A percentile compares a stretch with the other conserved stretches of the same genome.
phyloP scores from a whole-genome alignment of 306 rosid genomes.

The Potentilla sterilis region DNA sequence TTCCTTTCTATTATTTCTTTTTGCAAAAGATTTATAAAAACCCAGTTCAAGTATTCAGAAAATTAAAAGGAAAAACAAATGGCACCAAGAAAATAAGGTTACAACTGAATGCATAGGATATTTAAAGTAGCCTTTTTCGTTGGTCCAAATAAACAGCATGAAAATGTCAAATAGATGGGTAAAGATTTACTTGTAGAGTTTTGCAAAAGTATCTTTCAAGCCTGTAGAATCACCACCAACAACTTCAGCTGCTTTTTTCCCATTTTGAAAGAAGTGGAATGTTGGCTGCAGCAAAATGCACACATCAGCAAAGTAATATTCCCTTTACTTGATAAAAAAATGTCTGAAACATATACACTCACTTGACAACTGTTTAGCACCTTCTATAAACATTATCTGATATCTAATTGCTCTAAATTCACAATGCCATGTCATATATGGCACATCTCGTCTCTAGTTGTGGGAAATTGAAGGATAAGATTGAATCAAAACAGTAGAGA shows the following conservation, averaged over 20 bases:
- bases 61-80: not conserved
- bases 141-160: not conserved
- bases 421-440: not conserved
- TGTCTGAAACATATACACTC: not conserved
- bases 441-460: not conserved
- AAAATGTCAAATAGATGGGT: not conserved
- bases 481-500: not conserved
- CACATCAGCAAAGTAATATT: not conserved
- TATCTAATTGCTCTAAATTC: not conserved
- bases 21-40: not conserved
- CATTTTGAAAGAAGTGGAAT: conserved; percentile 67
- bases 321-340: not conserved
- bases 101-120: not conserved
- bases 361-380: not conserved
- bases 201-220: conserved; percentile 49
- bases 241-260: conserved; percentile 66
- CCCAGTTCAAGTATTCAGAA: not conserved
- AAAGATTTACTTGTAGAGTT: conserved; percentile 65
- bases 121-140: not conserved
- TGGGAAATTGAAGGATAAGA: not conserved
- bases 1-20: not conserved
- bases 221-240: conserved; percentile 60
- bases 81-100: not conserved
- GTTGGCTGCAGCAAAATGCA: conserved; percentile 67
- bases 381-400: not conserved